These are phyloP conservation scores for Epichloe gansuensis DNA, from an alignment of 2,329 filamentous ascomycete genomes.

Conservation along the genomic window DNA sequence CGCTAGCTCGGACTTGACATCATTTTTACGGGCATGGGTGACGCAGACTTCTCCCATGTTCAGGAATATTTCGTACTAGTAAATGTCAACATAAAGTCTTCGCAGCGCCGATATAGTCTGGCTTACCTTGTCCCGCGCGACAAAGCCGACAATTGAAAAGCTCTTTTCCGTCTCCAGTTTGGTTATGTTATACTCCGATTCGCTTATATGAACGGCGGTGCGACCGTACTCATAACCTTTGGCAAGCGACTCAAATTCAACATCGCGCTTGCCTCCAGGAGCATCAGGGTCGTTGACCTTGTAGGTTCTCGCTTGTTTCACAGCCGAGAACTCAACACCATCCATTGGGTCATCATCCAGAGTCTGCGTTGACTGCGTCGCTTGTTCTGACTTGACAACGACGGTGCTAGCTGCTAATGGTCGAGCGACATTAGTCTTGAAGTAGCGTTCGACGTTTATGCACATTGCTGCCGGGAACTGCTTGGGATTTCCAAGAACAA, in stretches of 20 bases:
- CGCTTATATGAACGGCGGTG: constrained; percentile 79
- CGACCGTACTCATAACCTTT: constrained; percentile 90
- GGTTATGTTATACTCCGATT: constrained; percentile 79
- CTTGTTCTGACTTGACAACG: constrained; percentile 41
- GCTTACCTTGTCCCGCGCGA: constrained; percentile 54
- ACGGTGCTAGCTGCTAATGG: constrained; percentile 68
- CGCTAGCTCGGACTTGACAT: constrained; percentile 71
- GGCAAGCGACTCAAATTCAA: constrained; percentile 72
- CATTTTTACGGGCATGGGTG: constrained; percentile 62
- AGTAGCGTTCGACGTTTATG: constrained; percentile 85
- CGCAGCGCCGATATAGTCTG: background rate
- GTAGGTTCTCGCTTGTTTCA: constrained; percentile 71
- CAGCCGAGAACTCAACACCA: constrained; percentile 47
- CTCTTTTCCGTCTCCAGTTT: constrained; percentile 64
- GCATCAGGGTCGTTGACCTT: constrained; percentile 62
- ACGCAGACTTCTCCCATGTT: constrained; percentile 71
- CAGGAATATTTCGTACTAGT: constrained; percentile 68
- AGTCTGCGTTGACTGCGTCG: constrained; percentile 38
- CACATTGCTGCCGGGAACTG: constrained; percentile 61
- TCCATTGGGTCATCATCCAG: constrained; percentile 35
- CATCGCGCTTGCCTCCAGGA: constrained; percentile 67
- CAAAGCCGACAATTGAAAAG: constrained; percentile 78
- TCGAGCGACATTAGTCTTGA: constrained; percentile 66
- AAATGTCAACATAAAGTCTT: background rate
- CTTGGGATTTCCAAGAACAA: constrained; percentile 68